phyloP scores from a whole-genome alignment of 371 early-diverging fungal species.

The Actinomortierella ambigua region DNA sequence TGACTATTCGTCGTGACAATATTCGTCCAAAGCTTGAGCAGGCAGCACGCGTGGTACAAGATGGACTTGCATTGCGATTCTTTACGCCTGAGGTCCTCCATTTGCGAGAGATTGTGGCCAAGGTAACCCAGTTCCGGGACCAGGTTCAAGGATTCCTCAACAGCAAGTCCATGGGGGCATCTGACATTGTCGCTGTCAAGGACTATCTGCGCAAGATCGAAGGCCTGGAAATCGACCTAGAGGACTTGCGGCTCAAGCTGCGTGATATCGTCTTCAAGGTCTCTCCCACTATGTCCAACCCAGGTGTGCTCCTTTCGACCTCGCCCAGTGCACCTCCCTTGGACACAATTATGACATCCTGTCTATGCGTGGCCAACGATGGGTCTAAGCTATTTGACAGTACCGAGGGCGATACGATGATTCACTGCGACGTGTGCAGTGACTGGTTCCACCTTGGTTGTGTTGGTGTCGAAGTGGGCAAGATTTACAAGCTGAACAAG shows the following conservation, averaged over 20 bases:
- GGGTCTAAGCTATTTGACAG: constrained; percentile 46
- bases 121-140: constrained; percentile 40
- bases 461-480: constrained; percentile 42
- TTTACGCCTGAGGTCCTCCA: constrained; percentile 59
- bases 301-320: constrained; percentile 28
- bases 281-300: constrained; percentile 35
- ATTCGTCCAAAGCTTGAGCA: constrained; percentile 56
- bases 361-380: constrained; percentile 20
- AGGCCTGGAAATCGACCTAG: constrained; percentile 60
- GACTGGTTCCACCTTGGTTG: constrained; percentile 66
- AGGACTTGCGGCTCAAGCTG: constrained; percentile 51
- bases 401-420: constrained; percentile 47
- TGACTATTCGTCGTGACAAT: constrained; percentile 47
- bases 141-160: constrained; percentile 51
- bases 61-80: constrained; percentile 56
- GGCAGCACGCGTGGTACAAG: constrained; percentile 48
- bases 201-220: constrained; percentile 58
- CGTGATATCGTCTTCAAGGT: constrained; percentile 52
- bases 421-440: constrained; percentile 64
- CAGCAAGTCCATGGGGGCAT: constrained; percentile 41
- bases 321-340: constrained; percentile 31
- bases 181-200: constrained; percentile 44
- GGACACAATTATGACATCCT: constrained; percentile 10
- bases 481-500: constrained; percentile 26
- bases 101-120: constrained; percentile 54